Percentiles rank a stretch among this genome's conserved stretches.
phyloP scores from a whole-genome alignment of 179 eudicot genomes.

The Silene noctiflora region DNA sequence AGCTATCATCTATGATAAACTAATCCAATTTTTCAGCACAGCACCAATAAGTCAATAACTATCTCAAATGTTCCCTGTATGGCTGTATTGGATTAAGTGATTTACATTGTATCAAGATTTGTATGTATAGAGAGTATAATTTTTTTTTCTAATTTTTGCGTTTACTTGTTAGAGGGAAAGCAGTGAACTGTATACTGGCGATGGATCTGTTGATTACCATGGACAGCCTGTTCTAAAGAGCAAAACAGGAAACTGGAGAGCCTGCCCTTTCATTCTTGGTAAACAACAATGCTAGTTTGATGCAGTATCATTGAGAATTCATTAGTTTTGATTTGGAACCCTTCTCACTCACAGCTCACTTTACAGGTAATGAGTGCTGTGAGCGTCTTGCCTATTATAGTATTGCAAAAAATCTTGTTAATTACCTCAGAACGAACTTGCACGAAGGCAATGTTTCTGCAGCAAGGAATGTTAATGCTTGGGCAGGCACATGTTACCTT shows the following conservation, averaged over 20 bases:
- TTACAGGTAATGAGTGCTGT: slow-evolving; percentile 31
- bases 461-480: slow-evolving; percentile 28
- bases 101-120: background rate
- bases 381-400: slow-evolving; percentile 37
- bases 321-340: background rate
- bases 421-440: slow-evolving; percentile 23
- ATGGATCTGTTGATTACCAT: slow-evolving; percentile 29
- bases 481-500: slow-evolving; percentile 35
- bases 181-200: slow-evolving; percentile 27
- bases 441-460: slow-evolving; percentile 33
- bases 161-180: slow-evolving; percentile 3
- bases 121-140: background rate
- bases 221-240: slow-evolving; percentile 29
- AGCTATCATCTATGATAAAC: background rate
- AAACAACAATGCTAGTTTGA: background rate
- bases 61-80: background rate
- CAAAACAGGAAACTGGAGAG: slow-evolving; percentile 40
- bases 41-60: too few relatives aligned
- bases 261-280: slow-evolving; percentile 35
- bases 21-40: too few relatives aligned
- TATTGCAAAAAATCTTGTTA: slow-evolving; percentile 29
- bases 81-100: background rate
- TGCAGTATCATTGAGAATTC: background rate
- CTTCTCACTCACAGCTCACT: background rate
- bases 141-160: background rate